Percentiles rank a stretch among this genome's conserved stretches.
These are phyloP conservation scores for Tolypocladium endophyticum DNA, from an alignment of 2,329 filamentous ascomycete genomes.

Conservation along the genomic window DNA sequence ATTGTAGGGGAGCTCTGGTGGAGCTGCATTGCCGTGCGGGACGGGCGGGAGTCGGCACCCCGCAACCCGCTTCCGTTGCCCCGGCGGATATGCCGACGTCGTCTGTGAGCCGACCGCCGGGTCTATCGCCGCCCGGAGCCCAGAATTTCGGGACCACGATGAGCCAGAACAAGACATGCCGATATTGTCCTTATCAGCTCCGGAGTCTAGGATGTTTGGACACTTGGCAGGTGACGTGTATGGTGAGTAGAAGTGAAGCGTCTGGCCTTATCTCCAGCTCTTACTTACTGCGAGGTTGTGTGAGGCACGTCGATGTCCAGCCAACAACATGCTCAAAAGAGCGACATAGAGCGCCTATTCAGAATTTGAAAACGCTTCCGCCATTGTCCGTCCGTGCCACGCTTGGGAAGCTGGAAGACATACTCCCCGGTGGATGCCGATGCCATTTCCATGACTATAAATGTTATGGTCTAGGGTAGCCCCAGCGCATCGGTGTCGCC, in stretches of 20 bases:
- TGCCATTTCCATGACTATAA: not conserved
- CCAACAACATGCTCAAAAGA: no score
- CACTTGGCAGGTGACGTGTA: not conserved
- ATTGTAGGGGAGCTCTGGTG: not conserved
- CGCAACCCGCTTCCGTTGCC: not conserved
- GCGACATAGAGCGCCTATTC: no score
- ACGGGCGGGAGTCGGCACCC: not conserved
- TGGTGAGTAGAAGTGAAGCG: no score
- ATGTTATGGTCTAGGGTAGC: not conserved
- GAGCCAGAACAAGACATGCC: not conserved
- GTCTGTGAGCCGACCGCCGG: not conserved
- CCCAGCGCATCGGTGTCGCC: not conserved
- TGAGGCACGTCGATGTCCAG: no score
- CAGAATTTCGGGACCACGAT: not conserved
- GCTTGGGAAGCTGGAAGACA: not conserved
- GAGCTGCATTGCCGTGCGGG: not conserved
- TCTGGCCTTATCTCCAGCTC: no score
- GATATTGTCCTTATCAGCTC: not conserved
- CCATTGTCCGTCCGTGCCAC: not conserved
- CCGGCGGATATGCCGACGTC: not conserved
- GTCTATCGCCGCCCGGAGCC: not conserved
- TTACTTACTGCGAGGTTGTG: no score
- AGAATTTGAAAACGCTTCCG: no score
- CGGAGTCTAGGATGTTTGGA: not conserved
- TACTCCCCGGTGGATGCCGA: not conserved